Evolutionary conservation across 1,139 yeast genomes (phyloP).

Genomic region (Kurtzmaniella quercitrusa): DNA sequence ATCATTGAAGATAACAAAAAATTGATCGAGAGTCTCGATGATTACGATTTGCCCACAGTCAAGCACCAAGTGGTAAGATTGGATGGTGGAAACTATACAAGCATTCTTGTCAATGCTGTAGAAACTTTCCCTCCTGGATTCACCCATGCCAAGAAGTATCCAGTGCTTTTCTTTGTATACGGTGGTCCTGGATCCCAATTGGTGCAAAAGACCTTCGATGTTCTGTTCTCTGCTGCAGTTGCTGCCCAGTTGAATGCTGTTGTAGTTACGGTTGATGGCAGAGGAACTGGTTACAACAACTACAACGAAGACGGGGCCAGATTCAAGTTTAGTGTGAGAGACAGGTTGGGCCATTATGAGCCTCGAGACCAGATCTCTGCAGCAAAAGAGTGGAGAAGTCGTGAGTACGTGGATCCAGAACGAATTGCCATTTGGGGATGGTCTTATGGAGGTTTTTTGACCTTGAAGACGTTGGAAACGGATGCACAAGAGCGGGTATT

Average conservation of each 20-base stretch:
- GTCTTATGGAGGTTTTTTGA: conserved; percentile 81
- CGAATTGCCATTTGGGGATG: conserved; percentile 78
- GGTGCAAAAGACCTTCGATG: conserved; percentile 49
- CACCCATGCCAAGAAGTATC: conserved; percentile 52
- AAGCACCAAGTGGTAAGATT: conserved; percentile 47
- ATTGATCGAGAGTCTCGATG: conserved; percentile 31
- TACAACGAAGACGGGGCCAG: conserved; percentile 34
- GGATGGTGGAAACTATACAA: conserved; percentile 32
- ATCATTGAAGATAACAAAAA: conserved; percentile 48
- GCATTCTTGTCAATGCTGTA: conserved; percentile 46
- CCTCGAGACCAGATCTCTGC: conserved; percentile 69
- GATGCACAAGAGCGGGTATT: conserved; percentile 56
- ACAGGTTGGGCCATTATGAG: conserved; percentile 63
- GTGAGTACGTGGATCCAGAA: conserved; percentile 52
- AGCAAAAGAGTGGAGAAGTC: conserved; percentile 53
- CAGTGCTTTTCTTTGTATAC: conserved; percentile 67
- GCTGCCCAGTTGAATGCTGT: conserved; percentile 67
- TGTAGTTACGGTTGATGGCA: conserved; percentile 77
- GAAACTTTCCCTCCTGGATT: conserved; percentile 66
- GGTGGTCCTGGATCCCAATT: conserved; percentile 84
- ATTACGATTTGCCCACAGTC: conserved; percentile 47
- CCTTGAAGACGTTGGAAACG: conserved; percentile 67
- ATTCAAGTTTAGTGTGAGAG: conserved; percentile 63
- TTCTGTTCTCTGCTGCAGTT: conserved; percentile 59
- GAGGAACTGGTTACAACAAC: conserved; percentile 73